Evolutionary conservation across 75 land plant species (phyloP), one percentile per base, ranked within the genome.

Genomic region (Selaginella moellendorffii): DNA sequence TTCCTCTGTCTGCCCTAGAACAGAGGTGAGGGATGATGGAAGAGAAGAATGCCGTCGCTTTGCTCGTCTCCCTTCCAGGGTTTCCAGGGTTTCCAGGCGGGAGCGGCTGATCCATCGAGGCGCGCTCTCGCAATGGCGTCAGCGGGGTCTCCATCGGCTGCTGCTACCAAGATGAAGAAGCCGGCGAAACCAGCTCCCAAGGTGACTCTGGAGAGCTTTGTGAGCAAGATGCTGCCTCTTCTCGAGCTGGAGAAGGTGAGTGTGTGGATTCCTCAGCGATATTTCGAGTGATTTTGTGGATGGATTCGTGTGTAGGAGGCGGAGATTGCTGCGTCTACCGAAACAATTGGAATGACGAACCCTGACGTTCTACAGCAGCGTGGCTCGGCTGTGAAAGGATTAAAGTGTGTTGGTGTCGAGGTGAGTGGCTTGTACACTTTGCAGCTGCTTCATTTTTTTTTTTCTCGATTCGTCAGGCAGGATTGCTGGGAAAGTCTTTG

Each of bases 171-270:
- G n/a, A n/a, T n/a, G n/a, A n/a, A n/a, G n/a, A n/a, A n/a, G n/a
- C n/a, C n/a, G n/a, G n/a, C n/a, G n/a, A n/a, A n/a, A n/a, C n/a
- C n/a, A n/a, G n/a, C n/a, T n/a, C n/a, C n/a, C n/a, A n/a, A n/a
- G n/a, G n/a, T n/a, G n/a, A 56, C 59, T 8, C 24, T 56, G 59
- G 59, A 56, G n/a, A 56, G 2, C 8, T 56, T 56, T 56, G 59
- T 56, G 25, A 56, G 59, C 59, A 56, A 56, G 21, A 56, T 24
- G 24, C 8, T 56, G 59, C 59, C 59, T 8, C 24, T 56, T 8
- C 21, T 56, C n/a, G 59, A 56, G 19, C 59, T 56, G 5, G 59
- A 56, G n/a, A 56, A 56, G 59, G 59, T 56, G n/a, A 56, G 21
- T 2, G n/a, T 19, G 59, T 19, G n/a, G 8, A 21, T 46, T 46